Evolutionary conservation across 805 yeast genomes (phyloP).

Genomic region (Millerago galiae): DNA sequence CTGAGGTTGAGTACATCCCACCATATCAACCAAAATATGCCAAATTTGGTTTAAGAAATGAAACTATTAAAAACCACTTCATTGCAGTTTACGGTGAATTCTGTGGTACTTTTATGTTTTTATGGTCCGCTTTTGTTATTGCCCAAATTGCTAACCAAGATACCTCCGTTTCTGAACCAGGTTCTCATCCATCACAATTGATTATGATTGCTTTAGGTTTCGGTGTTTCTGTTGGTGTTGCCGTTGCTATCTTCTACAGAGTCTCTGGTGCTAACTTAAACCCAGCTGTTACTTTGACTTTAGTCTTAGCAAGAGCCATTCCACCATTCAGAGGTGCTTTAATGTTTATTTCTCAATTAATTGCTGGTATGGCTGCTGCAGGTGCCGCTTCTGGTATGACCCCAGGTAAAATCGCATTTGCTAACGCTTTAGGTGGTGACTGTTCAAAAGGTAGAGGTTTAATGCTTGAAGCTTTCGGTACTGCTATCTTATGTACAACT

Average conservation of each 20-base stretch:
- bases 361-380: slow-evolving; percentile 90
- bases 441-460: slow-evolving; percentile 68
- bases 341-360: slow-evolving; percentile 60
- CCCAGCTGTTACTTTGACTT: slow-evolving; percentile 78
- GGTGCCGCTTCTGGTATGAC: slow-evolving; percentile 84
- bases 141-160: slow-evolving; percentile 77
- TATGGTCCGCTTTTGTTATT: slow-evolving; percentile 76
- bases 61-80: slow-evolving; percentile 48
- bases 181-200: slow-evolving; percentile 58
- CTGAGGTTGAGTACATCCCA: slow-evolving; percentile 32
- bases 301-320: slow-evolving; percentile 67
- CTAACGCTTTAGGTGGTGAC: slow-evolving; percentile 68
- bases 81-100: slow-evolving; percentile 77
- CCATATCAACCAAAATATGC: slow-evolving; percentile 29
- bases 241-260: slow-evolving; percentile 61
- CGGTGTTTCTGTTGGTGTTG: slow-evolving; percentile 78
- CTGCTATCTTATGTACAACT: slow-evolving; percentile 64
- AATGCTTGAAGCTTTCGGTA: slow-evolving; percentile 77
- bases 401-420: slow-evolving; percentile 69
- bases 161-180: slow-evolving; percentile 27
- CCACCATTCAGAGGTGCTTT: slow-evolving; percentile 64
- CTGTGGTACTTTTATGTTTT: slow-evolving; percentile 77
- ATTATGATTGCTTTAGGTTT: slow-evolving; percentile 82
- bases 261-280: slow-evolving; percentile 87
- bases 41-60: slow-evolving; percentile 29